A percentile compares a stretch with the other conserved stretches of the same genome.
phyloP scores from a whole-genome alignment of 441 rosid genomes.

The Capsella rubella region DNA sequence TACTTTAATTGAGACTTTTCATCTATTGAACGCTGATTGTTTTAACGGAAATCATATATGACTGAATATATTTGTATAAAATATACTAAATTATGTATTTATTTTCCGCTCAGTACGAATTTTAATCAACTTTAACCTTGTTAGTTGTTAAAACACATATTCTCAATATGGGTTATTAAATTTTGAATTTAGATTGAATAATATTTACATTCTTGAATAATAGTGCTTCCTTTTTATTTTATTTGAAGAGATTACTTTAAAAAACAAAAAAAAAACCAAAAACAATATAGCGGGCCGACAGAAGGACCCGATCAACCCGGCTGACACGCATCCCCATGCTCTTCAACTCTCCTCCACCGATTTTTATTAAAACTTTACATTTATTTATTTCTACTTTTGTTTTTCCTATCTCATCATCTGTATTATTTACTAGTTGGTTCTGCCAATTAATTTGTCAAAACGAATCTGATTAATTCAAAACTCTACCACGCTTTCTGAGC shows the following conservation, averaged over 20 bases:
- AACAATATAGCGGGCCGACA: constrained; percentile 25
- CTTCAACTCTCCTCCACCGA: constrained; percentile 22
- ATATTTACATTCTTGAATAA: background rate
- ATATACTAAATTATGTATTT: background rate
- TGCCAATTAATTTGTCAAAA: background rate
- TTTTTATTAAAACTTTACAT: background rate
- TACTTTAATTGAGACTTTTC: background rate
- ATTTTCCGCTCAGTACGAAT: background rate
- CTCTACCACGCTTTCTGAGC: background rate
- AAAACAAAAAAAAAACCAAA: constrained; percentile 4
- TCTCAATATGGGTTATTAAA: background rate
- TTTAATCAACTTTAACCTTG: background rate
- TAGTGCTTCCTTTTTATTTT: no score
- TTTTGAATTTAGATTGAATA: constrained; percentile 2
- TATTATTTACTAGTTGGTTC: background rate
- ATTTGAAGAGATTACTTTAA: background rate
- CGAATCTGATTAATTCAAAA: background rate
- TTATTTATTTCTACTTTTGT: constrained; percentile 1
- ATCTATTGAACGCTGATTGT: background rate
- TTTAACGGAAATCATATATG: background rate
- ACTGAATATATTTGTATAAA: background rate
- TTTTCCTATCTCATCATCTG: background rate
- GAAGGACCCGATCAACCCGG: constrained; percentile 43
- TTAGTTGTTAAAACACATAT: background rate
- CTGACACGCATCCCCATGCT: constrained; percentile 58